A percentile compares a stretch with the other conserved stretches of the same genome.
Conservation (phyloP, 192 early-diverging fungal species). For the Entomortierella beljakovae region DNA sequence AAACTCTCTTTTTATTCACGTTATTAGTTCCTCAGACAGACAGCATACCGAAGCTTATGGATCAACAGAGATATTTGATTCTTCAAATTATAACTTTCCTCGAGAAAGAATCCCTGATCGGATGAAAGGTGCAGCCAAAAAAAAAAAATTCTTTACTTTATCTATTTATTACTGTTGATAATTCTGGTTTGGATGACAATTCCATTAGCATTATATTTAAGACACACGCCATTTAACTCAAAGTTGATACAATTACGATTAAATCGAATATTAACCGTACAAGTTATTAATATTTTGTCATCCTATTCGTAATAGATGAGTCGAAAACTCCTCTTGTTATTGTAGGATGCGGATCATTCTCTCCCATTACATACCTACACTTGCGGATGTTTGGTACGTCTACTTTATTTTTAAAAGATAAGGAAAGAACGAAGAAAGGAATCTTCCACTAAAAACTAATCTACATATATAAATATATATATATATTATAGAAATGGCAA, state of each 20-base stretch:
- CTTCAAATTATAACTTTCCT: constrained; percentile 46
- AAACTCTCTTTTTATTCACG: constrained; percentile 16
- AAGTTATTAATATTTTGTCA: not conserved
- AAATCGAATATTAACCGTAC: not conserved
- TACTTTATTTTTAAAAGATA: not conserved
- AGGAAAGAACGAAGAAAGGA: not conserved
- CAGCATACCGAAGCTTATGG: constrained; percentile 53
- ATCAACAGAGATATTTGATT: constrained; percentile 49
- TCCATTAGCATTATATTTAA: not conserved
- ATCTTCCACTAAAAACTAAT: not conserved
- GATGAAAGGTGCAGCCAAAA: constrained; percentile 33
- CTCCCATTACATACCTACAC: constrained; percentile 97
- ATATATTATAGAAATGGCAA: constrained; percentile 84
- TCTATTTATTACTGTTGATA: not conserved
- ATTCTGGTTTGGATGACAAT: not conserved
- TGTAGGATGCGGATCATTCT: constrained; percentile 97
- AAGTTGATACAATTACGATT: constrained; percentile 2
- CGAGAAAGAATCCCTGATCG: constrained; percentile 33
- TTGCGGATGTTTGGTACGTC: constrained; percentile 97
- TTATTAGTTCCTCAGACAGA: constrained; percentile 44
- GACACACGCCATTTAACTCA: constrained; percentile 4
- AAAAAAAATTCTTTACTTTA: not conserved
- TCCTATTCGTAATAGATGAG: constrained; percentile 57
- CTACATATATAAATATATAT: not conserved
- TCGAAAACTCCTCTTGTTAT: constrained; percentile 86